Evolutionary conservation across 192 early-diverging fungal genomes (phyloP), one percentile per base, ranked within the genome.

Genomic region (Oehlia diaphana): DNA sequence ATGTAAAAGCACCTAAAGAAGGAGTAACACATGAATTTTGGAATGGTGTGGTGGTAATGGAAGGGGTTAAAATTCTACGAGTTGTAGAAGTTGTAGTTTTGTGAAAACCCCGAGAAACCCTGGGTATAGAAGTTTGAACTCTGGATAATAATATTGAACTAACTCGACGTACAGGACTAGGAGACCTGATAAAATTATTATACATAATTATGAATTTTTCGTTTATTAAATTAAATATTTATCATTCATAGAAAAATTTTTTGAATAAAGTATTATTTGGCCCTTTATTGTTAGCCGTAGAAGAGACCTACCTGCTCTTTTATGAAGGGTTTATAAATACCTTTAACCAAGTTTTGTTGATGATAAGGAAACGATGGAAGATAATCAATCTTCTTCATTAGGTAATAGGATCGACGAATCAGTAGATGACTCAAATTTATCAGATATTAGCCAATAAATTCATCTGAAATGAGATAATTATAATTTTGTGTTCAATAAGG

Each of bases 141-240:
- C 6, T n/a, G 44, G 68, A 70, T 39, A 70, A 4, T 39, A 70
- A 4, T 21, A 72, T 23, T 9, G 39, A 26, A 50, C 71, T 42
- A 42, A 44, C 35, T 39, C 35, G 39, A 49, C 71, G 71, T 14
- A 72, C 42, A 12, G 71, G 71, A 53, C 71, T 72, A 4, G 71
- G 71, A 2, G 71, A 72, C 12, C 71, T 31, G 4, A 72, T 53
- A 49, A 44, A 72, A 72, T 47, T 72, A 23, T 53, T 31, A 53
- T 50, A 72, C 71, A 72, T 80, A 12, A 42, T 70, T 14, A 21
- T 70, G 26, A 19, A 21, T 58, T 58, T 58, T 58, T 58, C 16
- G 50, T 58, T 5, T 31, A 53, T 26, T 26, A 26, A 26, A 26
- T 26, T 26, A 26, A 26, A 26, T 53, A 2, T 12, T 13, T 49